These are phyloP conservation scores for Vararia minispora DNA, from an alignment of 768 basidiomycete species.

Conservation along the genomic window DNA sequence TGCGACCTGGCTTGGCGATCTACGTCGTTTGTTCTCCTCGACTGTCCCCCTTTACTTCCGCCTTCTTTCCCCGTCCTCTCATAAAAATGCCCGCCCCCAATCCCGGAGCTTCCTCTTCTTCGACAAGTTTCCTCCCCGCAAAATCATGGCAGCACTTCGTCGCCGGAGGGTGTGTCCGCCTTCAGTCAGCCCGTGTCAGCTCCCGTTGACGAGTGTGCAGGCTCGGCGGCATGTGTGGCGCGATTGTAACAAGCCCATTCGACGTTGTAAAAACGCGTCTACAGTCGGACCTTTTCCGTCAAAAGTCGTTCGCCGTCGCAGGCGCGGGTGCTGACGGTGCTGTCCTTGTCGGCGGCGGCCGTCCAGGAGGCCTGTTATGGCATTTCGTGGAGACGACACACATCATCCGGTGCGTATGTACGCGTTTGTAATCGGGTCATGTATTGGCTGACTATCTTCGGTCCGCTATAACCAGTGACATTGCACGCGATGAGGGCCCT, in stretches of 20 bases:
- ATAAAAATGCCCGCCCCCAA: too few species aligned
- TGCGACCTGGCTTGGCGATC: too few species aligned
- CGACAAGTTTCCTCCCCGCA: conserved; percentile 38
- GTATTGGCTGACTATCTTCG: background rate
- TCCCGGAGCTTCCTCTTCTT: too few species aligned
- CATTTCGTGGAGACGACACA: conserved; percentile 93
- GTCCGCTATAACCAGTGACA: conserved; percentile 44
- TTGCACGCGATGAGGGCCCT: conserved; percentile 80
- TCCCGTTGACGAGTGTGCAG: too few species aligned
- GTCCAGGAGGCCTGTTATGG: conserved; percentile 55
- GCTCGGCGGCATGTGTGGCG: conserved; percentile 94
- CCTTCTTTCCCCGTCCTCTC: too few species aligned
- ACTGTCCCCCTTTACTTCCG: too few species aligned
- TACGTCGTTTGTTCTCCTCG: too few species aligned
- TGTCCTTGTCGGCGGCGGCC: conserved; percentile 17
- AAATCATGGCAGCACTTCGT: conserved; percentile 81
- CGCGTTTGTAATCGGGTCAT: too few species aligned
- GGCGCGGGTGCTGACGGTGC: conserved; percentile 22
- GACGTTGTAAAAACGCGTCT: conserved; percentile 97
- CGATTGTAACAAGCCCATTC: conserved; percentile 92
- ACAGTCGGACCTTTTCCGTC: conserved; percentile 77
- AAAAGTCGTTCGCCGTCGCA: conserved; percentile 26
- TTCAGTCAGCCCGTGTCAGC: background rate
- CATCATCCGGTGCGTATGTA: conserved; percentile 60
- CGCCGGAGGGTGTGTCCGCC: conserved; percentile 66